Percentiles rank a stretch among this genome's conserved stretches.
phyloP scores from a whole-genome alignment of 2,329 filamentous ascomycete species.

The Sarocladium strictum region DNA sequence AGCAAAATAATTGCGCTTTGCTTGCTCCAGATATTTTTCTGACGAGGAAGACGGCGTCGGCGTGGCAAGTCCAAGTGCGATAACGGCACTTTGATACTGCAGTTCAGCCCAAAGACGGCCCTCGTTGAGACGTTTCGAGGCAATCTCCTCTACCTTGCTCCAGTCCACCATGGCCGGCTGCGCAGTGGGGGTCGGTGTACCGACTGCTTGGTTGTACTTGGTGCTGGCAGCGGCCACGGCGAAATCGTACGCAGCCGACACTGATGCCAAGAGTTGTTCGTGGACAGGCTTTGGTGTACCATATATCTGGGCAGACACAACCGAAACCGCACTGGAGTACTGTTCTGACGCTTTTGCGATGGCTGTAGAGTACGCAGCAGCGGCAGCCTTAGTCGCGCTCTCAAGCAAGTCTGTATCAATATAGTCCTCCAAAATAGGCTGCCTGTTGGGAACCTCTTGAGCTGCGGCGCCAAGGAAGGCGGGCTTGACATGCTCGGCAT shows the following conservation, averaged over 20 bases:
- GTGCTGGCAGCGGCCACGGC: slow-evolving; percentile 57
- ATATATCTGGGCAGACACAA: slow-evolving; percentile 60
- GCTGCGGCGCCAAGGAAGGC: slow-evolving; percentile 46
- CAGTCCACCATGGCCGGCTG: slow-evolving; percentile 32
- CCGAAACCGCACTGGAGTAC: slow-evolving; percentile 61
- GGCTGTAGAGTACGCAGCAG: slow-evolving; percentile 58
- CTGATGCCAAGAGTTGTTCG: slow-evolving; percentile 62
- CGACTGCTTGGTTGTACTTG: slow-evolving; percentile 49
- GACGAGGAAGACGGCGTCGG: slow-evolving; percentile 39
- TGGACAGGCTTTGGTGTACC: slow-evolving; percentile 65
- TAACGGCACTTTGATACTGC: slow-evolving; percentile 64
- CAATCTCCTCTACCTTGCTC: slow-evolving; percentile 54
- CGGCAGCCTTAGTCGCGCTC: slow-evolving; percentile 33
- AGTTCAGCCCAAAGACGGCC: slow-evolving; percentile 65
- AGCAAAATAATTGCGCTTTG: slow-evolving; percentile 65
- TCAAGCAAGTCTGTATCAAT: slow-evolving; percentile 30
- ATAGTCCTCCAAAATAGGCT: slow-evolving; percentile 46
- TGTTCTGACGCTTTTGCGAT: slow-evolving; percentile 60
- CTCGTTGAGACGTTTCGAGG: slow-evolving; percentile 62
- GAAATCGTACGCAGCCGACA: slow-evolving; percentile 62
- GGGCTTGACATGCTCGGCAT: slow-evolving; percentile 34
- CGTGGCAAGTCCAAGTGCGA: slow-evolving; percentile 57
- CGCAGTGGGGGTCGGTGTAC: slow-evolving; percentile 32
- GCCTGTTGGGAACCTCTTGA: slow-evolving; percentile 40
- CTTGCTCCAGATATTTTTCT: slow-evolving; percentile 57